Evolutionary conservation across 106 monocot genomes (phyloP).

Genomic region (Cymbidium sinense): DNA sequence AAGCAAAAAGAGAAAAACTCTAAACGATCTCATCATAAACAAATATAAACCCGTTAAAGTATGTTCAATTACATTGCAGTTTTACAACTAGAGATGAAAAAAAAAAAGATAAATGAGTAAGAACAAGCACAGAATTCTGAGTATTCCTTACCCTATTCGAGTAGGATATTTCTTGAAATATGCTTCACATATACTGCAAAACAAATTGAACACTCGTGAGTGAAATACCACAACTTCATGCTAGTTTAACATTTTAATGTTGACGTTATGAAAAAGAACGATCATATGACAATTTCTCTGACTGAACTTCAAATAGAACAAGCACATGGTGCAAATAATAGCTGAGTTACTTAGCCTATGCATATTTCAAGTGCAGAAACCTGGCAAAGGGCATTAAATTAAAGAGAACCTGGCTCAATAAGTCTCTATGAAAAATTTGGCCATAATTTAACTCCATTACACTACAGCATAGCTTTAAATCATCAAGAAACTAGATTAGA

Average conservation of each 20-base stretch:
- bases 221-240: not conserved
- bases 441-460: not conserved
- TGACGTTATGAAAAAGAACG: not conserved
- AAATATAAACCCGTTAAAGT: not conserved
- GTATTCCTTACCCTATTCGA: constrained; percentile 70
- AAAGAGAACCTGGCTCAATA: not conserved
- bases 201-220: not conserved
- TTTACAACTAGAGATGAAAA: constrained; percentile 3
- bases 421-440: not conserved
- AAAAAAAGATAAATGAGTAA: not conserved
- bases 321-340: not conserved
- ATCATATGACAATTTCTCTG: not conserved
- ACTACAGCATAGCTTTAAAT: not conserved
- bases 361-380: not conserved
- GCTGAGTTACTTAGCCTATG: not conserved
- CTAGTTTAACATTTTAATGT: not conserved
- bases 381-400: not conserved
- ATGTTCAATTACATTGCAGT: not conserved
- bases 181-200: constrained; percentile 94
- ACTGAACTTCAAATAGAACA: not conserved
- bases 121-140: not conserved
- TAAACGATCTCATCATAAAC: not conserved
- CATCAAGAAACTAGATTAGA: not conserved
- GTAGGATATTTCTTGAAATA: constrained; percentile 92
- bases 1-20: not conserved